These are phyloP conservation scores for Emydomyces testavorans DNA, from an alignment of 2,329 filamentous ascomycete species.

Conservation along the genomic window DNA sequence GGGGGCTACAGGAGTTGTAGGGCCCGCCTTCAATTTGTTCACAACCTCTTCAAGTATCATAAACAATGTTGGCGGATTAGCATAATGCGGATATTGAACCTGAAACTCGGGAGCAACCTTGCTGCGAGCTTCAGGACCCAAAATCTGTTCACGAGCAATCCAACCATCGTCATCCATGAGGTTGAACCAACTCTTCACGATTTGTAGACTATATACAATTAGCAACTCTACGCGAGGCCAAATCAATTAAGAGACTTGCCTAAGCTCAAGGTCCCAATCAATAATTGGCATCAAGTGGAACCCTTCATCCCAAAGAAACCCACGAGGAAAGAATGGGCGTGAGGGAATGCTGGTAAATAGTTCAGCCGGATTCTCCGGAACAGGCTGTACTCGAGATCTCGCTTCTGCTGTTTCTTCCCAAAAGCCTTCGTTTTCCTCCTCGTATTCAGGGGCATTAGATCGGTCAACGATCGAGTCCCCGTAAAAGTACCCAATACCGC, in stretches of 20 bases:
- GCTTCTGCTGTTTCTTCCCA: slow-evolving; percentile 86
- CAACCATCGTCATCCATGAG: slow-evolving; percentile 95
- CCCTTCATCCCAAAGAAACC: slow-evolving; percentile 96
- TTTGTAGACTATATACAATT: slow-evolving; percentile 47
- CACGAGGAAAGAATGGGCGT: slow-evolving; percentile 87
- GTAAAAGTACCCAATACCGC: slow-evolving; percentile 91
- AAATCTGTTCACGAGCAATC: slow-evolving; percentile 93
- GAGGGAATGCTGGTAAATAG: slow-evolving; percentile 88
- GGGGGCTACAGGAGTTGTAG: slow-evolving; percentile 19
- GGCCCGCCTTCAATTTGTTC: slow-evolving; percentile 54
- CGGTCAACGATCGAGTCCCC: slow-evolving; percentile 80
- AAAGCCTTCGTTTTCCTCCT: slow-evolving; percentile 89
- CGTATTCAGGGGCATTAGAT: slow-evolving; percentile 83
- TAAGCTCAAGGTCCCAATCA: slow-evolving; percentile 88
- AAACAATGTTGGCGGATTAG: slow-evolving; percentile 91
- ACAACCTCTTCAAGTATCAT: slow-evolving; percentile 76
- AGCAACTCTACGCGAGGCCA: slow-evolving; percentile 11
- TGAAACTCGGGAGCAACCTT: slow-evolving; percentile 92
- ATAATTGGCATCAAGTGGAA: slow-evolving; percentile 86
- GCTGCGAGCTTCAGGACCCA: slow-evolving; percentile 80
- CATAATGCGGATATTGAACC: slow-evolving; percentile 91
- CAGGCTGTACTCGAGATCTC: slow-evolving; percentile 54
- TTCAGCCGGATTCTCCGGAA: slow-evolving; percentile 69
- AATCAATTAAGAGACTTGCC: slow-evolving; percentile 29
- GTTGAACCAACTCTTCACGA: slow-evolving; percentile 90